A percentile compares a stretch with the other conserved stretches of the same genome.
phyloP scores from a whole-genome alignment of 768 basidiomycete species.

The Lactifluus pinguis region DNA sequence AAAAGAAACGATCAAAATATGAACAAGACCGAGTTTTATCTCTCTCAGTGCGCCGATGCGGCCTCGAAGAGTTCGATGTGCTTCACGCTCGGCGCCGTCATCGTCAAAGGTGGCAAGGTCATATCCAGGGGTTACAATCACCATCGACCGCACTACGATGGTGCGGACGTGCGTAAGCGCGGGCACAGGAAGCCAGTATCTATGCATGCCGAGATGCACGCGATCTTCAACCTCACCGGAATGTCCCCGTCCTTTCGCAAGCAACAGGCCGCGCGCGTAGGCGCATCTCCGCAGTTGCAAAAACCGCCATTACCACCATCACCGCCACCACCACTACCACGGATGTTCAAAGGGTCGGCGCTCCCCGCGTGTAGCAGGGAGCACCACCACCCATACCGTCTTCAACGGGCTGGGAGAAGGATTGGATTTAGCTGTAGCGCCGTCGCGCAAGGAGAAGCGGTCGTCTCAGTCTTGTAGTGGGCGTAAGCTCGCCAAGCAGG shows the following conservation, averaged over 20 bases:
- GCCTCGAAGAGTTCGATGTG: slow-evolving; percentile 45
- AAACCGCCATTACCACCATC: background rate
- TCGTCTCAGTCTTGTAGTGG: background rate
- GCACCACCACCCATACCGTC: slow-evolving; percentile 17
- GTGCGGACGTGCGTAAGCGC: slow-evolving; percentile 30
- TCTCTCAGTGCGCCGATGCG: slow-evolving; percentile 40
- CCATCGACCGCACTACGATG: slow-evolving; percentile 45
- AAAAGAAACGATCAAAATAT: no score
- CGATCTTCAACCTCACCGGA: slow-evolving; percentile 43
- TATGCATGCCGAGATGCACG: slow-evolving; percentile 58
- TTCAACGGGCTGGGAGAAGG: background rate
- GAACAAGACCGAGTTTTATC: slow-evolving; percentile 43
- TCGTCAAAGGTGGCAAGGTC: slow-evolving; percentile 49
- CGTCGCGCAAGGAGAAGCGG: background rate
- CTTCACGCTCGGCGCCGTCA: slow-evolving; percentile 38
- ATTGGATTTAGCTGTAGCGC: background rate
- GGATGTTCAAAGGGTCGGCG: slow-evolving; percentile 16
- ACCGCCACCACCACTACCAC: slow-evolving; percentile 18
- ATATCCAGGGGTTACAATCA: slow-evolving; percentile 47
- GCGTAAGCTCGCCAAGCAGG: background rate
- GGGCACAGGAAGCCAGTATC: slow-evolving; percentile 37
- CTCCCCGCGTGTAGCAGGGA: slow-evolving; percentile 17
- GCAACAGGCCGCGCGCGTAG: slow-evolving; percentile 31
- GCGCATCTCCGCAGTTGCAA: slow-evolving; percentile 20
- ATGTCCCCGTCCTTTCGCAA: slow-evolving; percentile 44